Percentiles rank a stretch among this genome's conserved stretches.
phyloP scores from a whole-genome alignment of 2,329 filamentous ascomycete genomes.

The Tricladium varicosporioides region DNA sequence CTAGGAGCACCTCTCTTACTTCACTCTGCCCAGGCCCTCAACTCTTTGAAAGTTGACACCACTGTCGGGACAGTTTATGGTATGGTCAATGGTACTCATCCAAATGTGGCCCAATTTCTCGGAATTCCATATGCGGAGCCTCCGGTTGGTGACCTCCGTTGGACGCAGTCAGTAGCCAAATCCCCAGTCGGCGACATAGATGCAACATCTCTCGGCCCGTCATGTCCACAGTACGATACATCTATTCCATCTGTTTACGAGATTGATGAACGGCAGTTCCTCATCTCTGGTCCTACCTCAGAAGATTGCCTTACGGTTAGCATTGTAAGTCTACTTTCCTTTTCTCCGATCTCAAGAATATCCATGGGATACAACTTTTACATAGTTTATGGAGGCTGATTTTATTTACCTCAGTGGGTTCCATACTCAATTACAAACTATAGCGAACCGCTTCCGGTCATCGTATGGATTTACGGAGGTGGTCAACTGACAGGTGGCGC shows the following conservation, averaged over 20 bases:
- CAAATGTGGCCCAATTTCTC: conserved; percentile 31
- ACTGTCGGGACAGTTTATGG: neutral
- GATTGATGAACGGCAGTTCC: conserved; percentile 14
- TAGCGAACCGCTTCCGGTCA: conserved; percentile 35
- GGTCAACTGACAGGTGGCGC: conserved; percentile 37
- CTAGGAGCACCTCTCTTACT: no score
- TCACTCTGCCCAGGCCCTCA: no score
- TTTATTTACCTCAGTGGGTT: conserved; percentile 32
- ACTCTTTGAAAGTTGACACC: neutral
- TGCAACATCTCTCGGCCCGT: conserved; percentile 21
- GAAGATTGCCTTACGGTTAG: conserved; percentile 40
- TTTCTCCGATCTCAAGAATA: no score
- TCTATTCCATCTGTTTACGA: conserved; percentile 17
- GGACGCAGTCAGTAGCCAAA: conserved; percentile 30
- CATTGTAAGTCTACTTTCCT: conserved; percentile 19
- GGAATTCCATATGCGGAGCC: conserved; percentile 40
- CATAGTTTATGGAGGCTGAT: no score
- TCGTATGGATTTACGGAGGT: conserved; percentile 44
- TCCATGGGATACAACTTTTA: no score
- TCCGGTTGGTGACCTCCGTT: conserved; percentile 38
- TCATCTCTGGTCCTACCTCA: conserved; percentile 16
- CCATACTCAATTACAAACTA: conserved; percentile 12
- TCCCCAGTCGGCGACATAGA: conserved; percentile 8
- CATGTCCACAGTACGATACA: conserved; percentile 19
- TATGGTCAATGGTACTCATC: neutral